Evolutionary conservation across 2,329 filamentous ascomycete genomes (phyloP).

Genomic region (Xylogone sp.): DNA sequence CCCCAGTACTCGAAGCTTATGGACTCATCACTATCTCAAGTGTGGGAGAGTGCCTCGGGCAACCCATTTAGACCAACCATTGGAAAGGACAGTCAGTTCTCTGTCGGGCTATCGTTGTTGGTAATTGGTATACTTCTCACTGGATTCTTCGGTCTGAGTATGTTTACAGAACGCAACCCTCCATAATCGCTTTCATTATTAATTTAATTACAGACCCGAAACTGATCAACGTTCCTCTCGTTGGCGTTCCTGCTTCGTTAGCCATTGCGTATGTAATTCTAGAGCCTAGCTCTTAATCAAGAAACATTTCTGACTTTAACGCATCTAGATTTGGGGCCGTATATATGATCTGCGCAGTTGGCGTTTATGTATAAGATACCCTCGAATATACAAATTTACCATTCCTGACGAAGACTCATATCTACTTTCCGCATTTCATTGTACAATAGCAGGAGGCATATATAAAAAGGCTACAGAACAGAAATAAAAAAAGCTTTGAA

Average conservation of each 20-base stretch:
- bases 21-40: constrained; percentile 78
- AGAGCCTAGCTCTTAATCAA: too few relatives aligned
- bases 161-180: constrained; percentile 19
- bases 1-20: constrained; percentile 42
- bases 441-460: constrained; percentile 26
- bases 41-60: constrained; percentile 90
- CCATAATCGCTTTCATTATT: constrained; percentile 8
- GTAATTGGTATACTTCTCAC: constrained; percentile 68
- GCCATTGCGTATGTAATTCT: constrained; percentile 73
- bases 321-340: constrained; percentile 77
- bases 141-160: constrained; percentile 84
- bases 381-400: constrained; percentile 6
- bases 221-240: constrained; percentile 67
- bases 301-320: constrained; percentile 7
- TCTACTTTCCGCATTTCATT: constrained; percentile 20
- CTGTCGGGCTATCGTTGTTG: constrained; percentile 73
- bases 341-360: constrained; percentile 98
- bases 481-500: constrained; percentile 14
- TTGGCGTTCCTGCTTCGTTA: constrained; percentile 83
- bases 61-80: constrained; percentile 79
- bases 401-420: constrained; percentile 17
- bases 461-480: too few relatives aligned
- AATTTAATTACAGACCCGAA: constrained; percentile 65
- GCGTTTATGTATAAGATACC: constrained; percentile 78
- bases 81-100: constrained; percentile 80